Percentiles rank a stretch among this genome's conserved stretches.
Conservation (phyloP, 164 flowering plant species). For the Kalanchoe fedtschenkoi region DNA sequence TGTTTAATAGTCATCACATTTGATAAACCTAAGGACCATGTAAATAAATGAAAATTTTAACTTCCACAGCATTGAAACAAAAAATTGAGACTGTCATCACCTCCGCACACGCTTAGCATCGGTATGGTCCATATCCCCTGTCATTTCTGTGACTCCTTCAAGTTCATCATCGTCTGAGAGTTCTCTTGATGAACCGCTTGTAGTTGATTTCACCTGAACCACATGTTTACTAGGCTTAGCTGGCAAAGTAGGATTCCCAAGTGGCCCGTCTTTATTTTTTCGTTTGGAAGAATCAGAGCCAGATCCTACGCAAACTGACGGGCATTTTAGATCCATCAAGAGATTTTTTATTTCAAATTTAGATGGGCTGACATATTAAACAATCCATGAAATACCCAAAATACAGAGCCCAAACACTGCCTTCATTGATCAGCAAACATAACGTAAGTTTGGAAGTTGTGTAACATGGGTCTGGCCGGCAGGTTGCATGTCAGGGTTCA, state of each 20-base stretch:
- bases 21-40: not conserved
- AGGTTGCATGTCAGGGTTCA: too few relatives aligned
- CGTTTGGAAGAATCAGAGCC: conserved; percentile 26
- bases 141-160: conserved; percentile 54
- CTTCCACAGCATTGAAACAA: too few relatives aligned
- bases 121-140: conserved; percentile 50
- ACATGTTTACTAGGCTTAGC: conserved; percentile 31
- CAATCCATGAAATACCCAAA: not conserved
- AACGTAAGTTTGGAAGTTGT: too few relatives aligned
- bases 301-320: conserved; percentile 22
- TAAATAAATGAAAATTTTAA: not conserved
- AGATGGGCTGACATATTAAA: not conserved
- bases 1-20: not conserved
- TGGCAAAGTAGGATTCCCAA: conserved; percentile 43
- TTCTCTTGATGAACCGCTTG: conserved; percentile 84
- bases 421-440: too few relatives aligned
- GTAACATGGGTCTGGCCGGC: too few relatives aligned
- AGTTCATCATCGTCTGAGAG: conserved; percentile 79
- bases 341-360: not conserved
- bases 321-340: not conserved
- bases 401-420: too few relatives aligned
- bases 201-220: conserved; percentile 32
- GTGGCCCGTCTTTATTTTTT: conserved; percentile 38
- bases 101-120: conserved; percentile 87
- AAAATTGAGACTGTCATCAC: conserved; percentile 24